Conservation (phyloP, 129 eudicot species). For the Tagetes erecta region DNA sequence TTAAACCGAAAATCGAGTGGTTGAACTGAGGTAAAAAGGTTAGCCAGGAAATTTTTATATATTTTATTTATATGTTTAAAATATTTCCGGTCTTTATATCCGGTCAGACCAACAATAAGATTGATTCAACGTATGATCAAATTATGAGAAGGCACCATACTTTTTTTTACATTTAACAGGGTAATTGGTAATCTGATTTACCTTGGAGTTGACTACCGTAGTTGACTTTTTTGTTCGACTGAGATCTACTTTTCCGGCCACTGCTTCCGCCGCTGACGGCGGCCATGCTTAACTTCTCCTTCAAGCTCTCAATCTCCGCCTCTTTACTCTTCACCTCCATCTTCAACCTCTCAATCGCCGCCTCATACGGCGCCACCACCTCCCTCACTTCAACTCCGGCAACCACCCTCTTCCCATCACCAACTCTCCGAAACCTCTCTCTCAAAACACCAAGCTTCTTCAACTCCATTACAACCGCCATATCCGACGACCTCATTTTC, state of each 20-base stretch:
- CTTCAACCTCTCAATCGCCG: constrained; percentile 80
- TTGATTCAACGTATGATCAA: no score
- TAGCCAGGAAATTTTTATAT: no score
- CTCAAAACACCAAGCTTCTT: constrained; percentile 67
- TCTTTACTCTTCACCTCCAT: constrained; percentile 66
- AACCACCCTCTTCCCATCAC: constrained; percentile 29
- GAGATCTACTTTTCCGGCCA: constrained; percentile 60
- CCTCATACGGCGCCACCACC: constrained; percentile 98
- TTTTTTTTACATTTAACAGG: no score
- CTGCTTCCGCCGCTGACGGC: constrained; percentile 44
- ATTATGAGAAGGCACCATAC: no score
- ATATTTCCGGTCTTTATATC: no score
- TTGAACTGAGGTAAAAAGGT: no score
- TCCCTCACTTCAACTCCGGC: constrained; percentile 61
- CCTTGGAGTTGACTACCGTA: constrained; percentile 58
- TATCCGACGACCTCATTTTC: constrained; percentile 64
- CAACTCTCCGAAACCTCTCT: constrained; percentile 71
- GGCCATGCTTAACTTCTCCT: constrained; percentile 50
- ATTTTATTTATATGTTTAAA: no score
- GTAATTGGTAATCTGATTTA: background rate
- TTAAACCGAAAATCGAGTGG: no score
- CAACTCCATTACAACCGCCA: constrained; percentile 79
- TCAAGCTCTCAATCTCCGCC: constrained; percentile 63
- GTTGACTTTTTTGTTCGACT: constrained; percentile 66
- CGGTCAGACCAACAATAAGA: no score